Evolutionary conservation across 2,329 filamentous ascomycete genomes (phyloP).

Genomic region (Colletotrichum zoysiae): DNA sequence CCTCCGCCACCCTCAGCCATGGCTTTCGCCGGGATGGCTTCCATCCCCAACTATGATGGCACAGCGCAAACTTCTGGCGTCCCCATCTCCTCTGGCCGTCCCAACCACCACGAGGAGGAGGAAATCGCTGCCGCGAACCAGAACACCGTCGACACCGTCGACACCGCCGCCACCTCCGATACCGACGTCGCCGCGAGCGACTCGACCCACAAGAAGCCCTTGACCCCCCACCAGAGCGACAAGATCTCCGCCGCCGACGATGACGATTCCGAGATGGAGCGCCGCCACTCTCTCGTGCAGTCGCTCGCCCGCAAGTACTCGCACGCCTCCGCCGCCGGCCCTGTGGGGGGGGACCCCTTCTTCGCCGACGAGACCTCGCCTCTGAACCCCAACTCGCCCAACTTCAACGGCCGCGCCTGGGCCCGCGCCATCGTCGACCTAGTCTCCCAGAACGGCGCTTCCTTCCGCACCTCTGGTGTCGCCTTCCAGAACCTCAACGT

Average conservation of each 20-base stretch:
- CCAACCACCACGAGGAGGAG: slow-evolving; percentile 47
- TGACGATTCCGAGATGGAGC: slow-evolving; percentile 60
- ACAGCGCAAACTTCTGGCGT: slow-evolving; percentile 59
- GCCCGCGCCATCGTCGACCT: slow-evolving; percentile 69
- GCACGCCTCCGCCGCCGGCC: slow-evolving; percentile 55
- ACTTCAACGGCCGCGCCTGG: slow-evolving; percentile 70
- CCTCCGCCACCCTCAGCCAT: slow-evolving; percentile 46
- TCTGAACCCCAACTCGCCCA: slow-evolving; percentile 64
- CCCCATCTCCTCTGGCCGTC: slow-evolving; percentile 48
- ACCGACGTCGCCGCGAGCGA: slow-evolving; percentile 52
- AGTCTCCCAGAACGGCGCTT: slow-evolving; percentile 63
- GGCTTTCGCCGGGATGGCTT: slow-evolving; percentile 56
- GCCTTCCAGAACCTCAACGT: slow-evolving; percentile 77
- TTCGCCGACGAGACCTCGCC: slow-evolving; percentile 62
- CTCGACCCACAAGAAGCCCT: slow-evolving; percentile 42
- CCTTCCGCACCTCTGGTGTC: slow-evolving; percentile 73
- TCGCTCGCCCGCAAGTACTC: slow-evolving; percentile 69
- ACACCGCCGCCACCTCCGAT: slow-evolving; percentile 53
- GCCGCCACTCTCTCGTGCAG: slow-evolving; percentile 66
- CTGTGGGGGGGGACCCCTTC: slow-evolving; percentile 63
- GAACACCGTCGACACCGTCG: slow-evolving; percentile 48
- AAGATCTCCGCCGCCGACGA: slow-evolving; percentile 52
- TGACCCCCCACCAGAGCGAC: slow-evolving; percentile 39
- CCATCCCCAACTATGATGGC: slow-evolving; percentile 62
- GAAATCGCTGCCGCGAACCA: slow-evolving; percentile 45